These are phyloP conservation scores for Candida pini DNA, from an alignment of 805 yeast species.

Conservation along the genomic window DNA sequence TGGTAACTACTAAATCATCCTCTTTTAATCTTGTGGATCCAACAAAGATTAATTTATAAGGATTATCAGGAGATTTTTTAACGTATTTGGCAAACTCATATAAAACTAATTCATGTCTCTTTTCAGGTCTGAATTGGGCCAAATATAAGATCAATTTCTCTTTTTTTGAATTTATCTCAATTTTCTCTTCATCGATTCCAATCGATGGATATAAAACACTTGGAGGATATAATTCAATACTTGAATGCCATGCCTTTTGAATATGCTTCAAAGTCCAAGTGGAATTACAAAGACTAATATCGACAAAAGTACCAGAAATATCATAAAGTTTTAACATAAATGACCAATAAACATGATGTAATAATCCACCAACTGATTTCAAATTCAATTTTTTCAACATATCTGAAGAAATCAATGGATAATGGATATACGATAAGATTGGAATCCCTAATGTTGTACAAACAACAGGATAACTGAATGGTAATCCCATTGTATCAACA, in stretches of 20 bases:
- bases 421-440: conserved; percentile 84
- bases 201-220: conserved; percentile 83
- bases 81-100: conserved; percentile 56
- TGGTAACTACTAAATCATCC: conserved; percentile 57
- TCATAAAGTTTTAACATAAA: conserved; percentile 58
- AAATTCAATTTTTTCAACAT: conserved; percentile 64
- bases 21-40: conserved; percentile 76
- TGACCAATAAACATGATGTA: conserved; percentile 67
- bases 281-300: conserved; percentile 70
- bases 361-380: conserved; percentile 19
- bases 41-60: conserved; percentile 58
- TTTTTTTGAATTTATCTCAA: conserved; percentile 16
- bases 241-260: conserved; percentile 51
- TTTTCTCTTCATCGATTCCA: conserved; percentile 50
- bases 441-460: conserved; percentile 59
- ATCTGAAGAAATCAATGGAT: conserved; percentile 84
- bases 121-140: conserved; percentile 95
- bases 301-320: conserved; percentile 60
- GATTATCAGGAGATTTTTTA: conserved; percentile 18
- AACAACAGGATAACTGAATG: conserved; percentile 74
- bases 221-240: conserved; percentile 27
- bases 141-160: conserved; percentile 50
- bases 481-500: conserved; percentile 92
- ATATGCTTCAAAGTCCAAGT: conserved; percentile 90
- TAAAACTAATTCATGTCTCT: conserved; percentile 73